phyloP scores from a whole-genome alignment of 1,284 basidiomycete genomes.

The Sporisorium exsertum region DNA sequence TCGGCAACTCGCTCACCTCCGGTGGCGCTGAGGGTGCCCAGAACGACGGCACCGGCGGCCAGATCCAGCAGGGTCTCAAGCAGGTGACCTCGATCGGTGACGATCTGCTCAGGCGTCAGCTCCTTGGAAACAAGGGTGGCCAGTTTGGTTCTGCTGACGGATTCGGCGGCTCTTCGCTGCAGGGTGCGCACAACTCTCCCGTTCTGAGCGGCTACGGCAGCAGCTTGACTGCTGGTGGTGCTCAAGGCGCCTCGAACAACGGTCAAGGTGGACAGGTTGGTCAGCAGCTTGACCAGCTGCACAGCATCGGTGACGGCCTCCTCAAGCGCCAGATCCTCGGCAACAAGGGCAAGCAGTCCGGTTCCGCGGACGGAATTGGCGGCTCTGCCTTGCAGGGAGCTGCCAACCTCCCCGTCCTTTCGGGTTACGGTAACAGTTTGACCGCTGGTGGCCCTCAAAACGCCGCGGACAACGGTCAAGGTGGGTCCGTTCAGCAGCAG shows the following conservation, averaged over 20 bases:
- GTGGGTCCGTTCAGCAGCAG: no score
- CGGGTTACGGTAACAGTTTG: no score
- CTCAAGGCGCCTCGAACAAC: neutral
- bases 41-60: slow-evolving; percentile 27
- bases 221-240: slow-evolving; percentile 1
- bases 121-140: slow-evolving; percentile 13
- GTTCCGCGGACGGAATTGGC: no score
- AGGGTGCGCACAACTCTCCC: slow-evolving; percentile 4
- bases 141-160: slow-evolving; percentile 32
- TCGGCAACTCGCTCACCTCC: slow-evolving; percentile 28
- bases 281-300: neutral
- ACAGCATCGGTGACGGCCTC: neutral
- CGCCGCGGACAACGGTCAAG: no score
- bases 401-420: no score
- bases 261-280: neutral
- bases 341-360: no score
- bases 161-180: slow-evolving; percentile 16
- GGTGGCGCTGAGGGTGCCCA: slow-evolving; percentile 23
- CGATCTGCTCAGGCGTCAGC: slow-evolving; percentile 22
- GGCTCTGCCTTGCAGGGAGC: no score
- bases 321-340: slow-evolving; percentile 2
- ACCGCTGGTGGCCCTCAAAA: no score
- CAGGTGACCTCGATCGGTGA: slow-evolving; percentile 22
- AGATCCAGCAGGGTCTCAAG: slow-evolving; percentile 22
- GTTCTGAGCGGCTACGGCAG: neutral